These are phyloP conservation scores for Coemansia sp. DNA, from an alignment of 192 early-diverging fungal genomes.

Conservation along the genomic window DNA sequence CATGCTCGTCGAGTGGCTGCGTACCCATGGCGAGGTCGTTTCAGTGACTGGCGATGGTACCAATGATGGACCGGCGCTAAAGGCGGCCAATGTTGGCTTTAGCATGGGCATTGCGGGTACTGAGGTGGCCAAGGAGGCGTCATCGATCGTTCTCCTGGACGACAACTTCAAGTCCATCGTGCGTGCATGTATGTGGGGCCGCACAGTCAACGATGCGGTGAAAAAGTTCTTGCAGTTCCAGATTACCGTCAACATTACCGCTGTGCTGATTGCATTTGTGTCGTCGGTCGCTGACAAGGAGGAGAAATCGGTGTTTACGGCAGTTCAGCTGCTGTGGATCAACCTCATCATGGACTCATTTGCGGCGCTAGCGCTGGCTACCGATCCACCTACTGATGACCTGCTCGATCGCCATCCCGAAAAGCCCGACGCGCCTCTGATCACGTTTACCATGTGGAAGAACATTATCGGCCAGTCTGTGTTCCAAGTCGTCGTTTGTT, in stretches of 20 bases:
- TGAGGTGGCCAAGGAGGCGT: conserved; percentile 99
- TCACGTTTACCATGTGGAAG: conserved; percentile 93
- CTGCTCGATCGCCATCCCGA: conserved; percentile 88
- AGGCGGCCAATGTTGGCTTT: conserved; percentile 96
- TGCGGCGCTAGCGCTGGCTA: conserved; percentile 95
- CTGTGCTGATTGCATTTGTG: conserved; percentile 79
- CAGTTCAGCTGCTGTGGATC: conserved; percentile 97
- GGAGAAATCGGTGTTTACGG: conserved; percentile 86
- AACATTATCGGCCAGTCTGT: conserved; percentile 92
- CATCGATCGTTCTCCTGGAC: conserved; percentile 96
- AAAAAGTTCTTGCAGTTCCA: conserved; percentile 99
- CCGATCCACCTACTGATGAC: conserved; percentile 87
- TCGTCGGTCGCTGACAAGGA: conserved; percentile 65
- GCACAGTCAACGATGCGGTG: conserved; percentile 93
- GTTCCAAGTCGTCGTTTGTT: conserved; percentile 82
- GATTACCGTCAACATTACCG: conserved; percentile 95
- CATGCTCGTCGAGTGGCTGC: conserved; percentile 87
- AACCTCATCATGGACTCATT: conserved; percentile 99
- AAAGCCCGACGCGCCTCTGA: conserved; percentile 76
- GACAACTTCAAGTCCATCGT: conserved; percentile 98
- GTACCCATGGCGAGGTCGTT: conserved; percentile 90
- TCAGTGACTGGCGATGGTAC: conserved; percentile 99
- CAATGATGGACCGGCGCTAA: conserved; percentile 97
- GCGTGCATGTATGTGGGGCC: conserved; percentile 97
- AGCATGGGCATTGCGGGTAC: conserved; percentile 99